phyloP scores from a whole-genome alignment of 208 protist species.

The Trypanosoma vivax region DNA sequence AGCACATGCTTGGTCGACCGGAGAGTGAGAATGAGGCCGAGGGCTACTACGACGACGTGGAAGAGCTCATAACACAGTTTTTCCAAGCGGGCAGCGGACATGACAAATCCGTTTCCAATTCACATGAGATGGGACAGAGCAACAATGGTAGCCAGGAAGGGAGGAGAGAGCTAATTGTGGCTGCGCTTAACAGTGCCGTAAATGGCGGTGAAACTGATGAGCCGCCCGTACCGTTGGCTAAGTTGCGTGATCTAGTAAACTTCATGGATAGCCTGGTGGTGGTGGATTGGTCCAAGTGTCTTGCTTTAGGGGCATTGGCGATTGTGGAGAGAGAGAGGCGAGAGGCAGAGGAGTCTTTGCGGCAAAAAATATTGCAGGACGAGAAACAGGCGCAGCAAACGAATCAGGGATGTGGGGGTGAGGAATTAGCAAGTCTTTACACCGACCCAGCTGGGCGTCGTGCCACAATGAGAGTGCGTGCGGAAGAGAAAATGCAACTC shows the following conservation, averaged over 20 bases:
- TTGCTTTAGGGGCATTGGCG: constrained; percentile 56
- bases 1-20: constrained; percentile 63
- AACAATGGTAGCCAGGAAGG: constrained; percentile 5
- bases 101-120: neutral
- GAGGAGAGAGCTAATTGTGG: constrained; percentile 18
- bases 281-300: constrained; percentile 25
- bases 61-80: constrained; percentile 63
- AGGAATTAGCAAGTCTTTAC: constrained; percentile 24
- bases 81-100: constrained; percentile 8
- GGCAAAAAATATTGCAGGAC: constrained; percentile 12
- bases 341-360: constrained; percentile 32
- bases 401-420: constrained; percentile 14
- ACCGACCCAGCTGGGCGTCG: constrained; percentile 42
- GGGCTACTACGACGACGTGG: constrained; percentile 78
- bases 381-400: constrained; percentile 3
- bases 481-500: constrained; percentile 85
- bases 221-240: constrained; percentile 35
- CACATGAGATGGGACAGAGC: constrained; percentile 5
- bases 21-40: constrained; percentile 50
- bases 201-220: constrained; percentile 19
- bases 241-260: constrained; percentile 49
- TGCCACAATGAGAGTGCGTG: constrained; percentile 69
- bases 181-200: constrained; percentile 9
- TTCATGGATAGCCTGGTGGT: constrained; percentile 42
- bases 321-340: constrained; percentile 48